Base-by-base conservation (phyloP, 345 rosid species). In the Dipteronia sinensis region DNA sequence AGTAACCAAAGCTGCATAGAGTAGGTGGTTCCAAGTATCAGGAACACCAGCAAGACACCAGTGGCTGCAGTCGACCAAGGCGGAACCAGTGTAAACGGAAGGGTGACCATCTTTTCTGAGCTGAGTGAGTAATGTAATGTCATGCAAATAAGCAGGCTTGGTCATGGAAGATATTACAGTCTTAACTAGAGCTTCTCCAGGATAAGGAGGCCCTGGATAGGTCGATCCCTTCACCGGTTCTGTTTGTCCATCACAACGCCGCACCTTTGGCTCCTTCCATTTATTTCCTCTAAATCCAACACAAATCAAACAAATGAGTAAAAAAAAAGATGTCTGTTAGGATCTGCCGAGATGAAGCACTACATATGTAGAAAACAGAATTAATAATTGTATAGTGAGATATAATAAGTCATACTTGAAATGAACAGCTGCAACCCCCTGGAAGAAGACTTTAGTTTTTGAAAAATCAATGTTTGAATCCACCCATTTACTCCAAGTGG, bases 21-120 rank as follows among this genome's bases (percentile, higher is more conserved):
- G 75, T 13, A 93, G 87, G 73, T 90, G 88, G 76, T 93, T 93
- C 97, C 95, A 93, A 5, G 86, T 75, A 76, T 92, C 95, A 0
- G 93, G 98, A 79, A 87, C 86, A 46, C 98, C 97, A 1, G 95
- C 85, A 2, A 92, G 86, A 73, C 98, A 90, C 98, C 97, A 94
- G 69, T 94, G 98, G 79, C 94, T 89, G 78, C 97, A 94, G 70
- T 94, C 95, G 0, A 55, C 34, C 0, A 76, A 58, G 1, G 42
- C 20, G 6, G 4, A 8, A 51, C 84, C 86, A 2, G 88, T 65
- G 9, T 87, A 94, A 38, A 78, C 64, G 0, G 95, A 89, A 40
- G 94, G 93, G 67, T 92, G 95, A 3, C 90, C 89, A 1, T 92
- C 98, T 78, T 85, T 92, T 20, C 98, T 88, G 71, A 88, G 74